Base-by-base conservation (phyloP, 2,329 filamentous ascomycete genomes). In the Pseudophaeomoniella oleicola region DNA sequence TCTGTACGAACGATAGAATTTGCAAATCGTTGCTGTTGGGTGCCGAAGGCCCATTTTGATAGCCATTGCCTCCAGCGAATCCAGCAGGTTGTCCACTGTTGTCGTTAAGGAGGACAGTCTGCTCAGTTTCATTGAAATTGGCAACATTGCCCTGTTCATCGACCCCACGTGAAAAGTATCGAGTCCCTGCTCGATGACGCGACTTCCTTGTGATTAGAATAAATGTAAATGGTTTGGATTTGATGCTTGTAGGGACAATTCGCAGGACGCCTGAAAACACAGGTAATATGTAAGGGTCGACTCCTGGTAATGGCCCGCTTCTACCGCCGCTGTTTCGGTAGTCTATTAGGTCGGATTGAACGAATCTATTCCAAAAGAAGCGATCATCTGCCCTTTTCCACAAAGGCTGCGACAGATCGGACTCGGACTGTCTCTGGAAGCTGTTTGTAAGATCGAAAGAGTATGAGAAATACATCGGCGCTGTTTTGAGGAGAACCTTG, bases 111-210 rank as follows among this genome's bases (percentile, higher is more conserved):
- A 98, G 75, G 42, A 94, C 70, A 19, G 90, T 69, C 55, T 98
- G 90, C 55, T 98, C 90, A 0, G 90, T 96, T 66, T 98, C 90
- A 54, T 98, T 98, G 69, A 88, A 98, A 57, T 98, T 98, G 46
- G 90, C 85, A n/a, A 90, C 90, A 55, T 96, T 77, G 16, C 90
- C 90, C 42, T 90, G 70, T 45, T 94, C 87, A 53, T 98, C 88
- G 33, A 96, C 75, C 36, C 90, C 90, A 45, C 90, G 78, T 2
- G 90, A 92, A 55, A 98, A 90, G 62, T 94, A 96, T 53, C 92
- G 71, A 12, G 90, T 96, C 32, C 90, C 90, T 22, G 79, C 87
- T 43, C 88, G 75, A 58, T 90, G 78, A 46, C 92, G 74, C 15
- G 87, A 94, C 48, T 90, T 75, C 43, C 90, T 73, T 16, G 88